Conservation (phyloP, 2,329 filamentous ascomycete genomes). For the Aspergillus pseudoviridinutans region DNA sequence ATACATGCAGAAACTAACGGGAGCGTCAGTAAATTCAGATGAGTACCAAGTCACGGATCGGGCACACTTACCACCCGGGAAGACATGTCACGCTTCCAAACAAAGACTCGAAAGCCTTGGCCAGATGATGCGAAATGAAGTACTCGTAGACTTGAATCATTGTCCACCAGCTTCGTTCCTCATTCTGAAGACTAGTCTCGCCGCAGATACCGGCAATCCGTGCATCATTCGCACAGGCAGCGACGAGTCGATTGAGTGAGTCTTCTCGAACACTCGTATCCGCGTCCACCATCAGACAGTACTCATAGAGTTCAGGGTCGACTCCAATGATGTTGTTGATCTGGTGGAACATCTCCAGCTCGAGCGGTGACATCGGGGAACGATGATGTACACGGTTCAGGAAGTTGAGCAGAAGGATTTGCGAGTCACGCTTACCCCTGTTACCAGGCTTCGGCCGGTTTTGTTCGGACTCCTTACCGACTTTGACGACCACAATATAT, state of each 20-base stretch:
- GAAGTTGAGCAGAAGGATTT: slow-evolving; percentile 94
- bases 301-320: slow-evolving; percentile 95
- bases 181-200: slow-evolving; percentile 93
- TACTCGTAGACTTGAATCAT: slow-evolving; percentile 99
- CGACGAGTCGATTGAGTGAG: slow-evolving; percentile 85
- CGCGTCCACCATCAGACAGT: slow-evolving; percentile 94
- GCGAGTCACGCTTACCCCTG: slow-evolving; percentile 96
- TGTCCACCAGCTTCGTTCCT: slow-evolving; percentile 94
- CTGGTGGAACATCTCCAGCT: slow-evolving; percentile 98
- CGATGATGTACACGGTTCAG: slow-evolving; percentile 96
- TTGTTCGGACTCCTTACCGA: slow-evolving; percentile 95
- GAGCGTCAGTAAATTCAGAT: slow-evolving; percentile 34
- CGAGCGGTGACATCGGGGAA: slow-evolving; percentile 88
- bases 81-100: slow-evolving; percentile 98
- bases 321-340: slow-evolving; percentile 99
- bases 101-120: slow-evolving; percentile 95
- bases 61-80: slow-evolving; percentile 81
- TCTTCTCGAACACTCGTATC: slow-evolving; percentile 94
- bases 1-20: slow-evolving; percentile 92
- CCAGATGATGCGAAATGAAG: slow-evolving; percentile 94
- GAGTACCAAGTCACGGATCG: not conserved
- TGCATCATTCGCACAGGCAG: slow-evolving; percentile 86
- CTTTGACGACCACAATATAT: slow-evolving; percentile 92
- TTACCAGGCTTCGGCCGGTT: slow-evolving; percentile 89
- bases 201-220: slow-evolving; percentile 98